Percentiles rank a stretch among this genome's conserved stretches.
These are phyloP conservation scores for Pyrenopolyporus hunteri DNA, from an alignment of 495 filamentous ascomycete genomes.

Conservation along the genomic window DNA sequence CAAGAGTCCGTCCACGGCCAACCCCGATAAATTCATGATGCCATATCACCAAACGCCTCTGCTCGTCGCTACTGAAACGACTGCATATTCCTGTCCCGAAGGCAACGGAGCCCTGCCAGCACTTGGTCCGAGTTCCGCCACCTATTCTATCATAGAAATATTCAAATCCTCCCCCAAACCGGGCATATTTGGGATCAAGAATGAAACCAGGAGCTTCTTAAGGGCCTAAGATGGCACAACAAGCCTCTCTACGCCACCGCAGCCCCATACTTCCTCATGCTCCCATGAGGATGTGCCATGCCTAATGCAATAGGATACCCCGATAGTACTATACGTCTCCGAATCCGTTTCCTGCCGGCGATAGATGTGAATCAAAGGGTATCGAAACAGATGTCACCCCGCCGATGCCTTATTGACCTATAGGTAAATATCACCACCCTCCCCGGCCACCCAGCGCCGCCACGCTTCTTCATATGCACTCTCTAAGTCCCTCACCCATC, in stretches of 20 bases:
- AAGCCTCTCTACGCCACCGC: not conserved
- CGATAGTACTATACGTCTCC: not conserved
- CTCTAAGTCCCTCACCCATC: conserved; percentile 94
- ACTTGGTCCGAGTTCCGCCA: conserved; percentile 46
- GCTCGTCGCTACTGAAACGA: conserved; percentile 40
- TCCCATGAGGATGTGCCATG: not conserved
- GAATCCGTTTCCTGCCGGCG: conserved; percentile 1
- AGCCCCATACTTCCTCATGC: conserved; percentile 23
- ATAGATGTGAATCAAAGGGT: not conserved
- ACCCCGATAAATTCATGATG: conserved; percentile 6
- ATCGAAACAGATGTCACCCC: conserved; percentile 1
- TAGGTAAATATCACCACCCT: conserved; percentile 88
- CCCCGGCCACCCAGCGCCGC: conserved; percentile 82
- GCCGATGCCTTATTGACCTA: conserved; percentile 25
- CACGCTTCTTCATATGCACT: conserved; percentile 87
- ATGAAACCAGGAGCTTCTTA: conserved; percentile 13
- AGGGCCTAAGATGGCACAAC: not conserved
- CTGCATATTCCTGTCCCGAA: conserved; percentile 35
- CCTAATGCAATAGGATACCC: conserved; percentile 8
- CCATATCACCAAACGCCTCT: conserved; percentile 35
- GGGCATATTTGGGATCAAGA: conserved; percentile 12
- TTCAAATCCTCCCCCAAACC: conserved; percentile 24
- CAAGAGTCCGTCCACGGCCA: conserved; percentile 22
- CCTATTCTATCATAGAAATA: conserved; percentile 37
- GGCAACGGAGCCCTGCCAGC: conserved; percentile 44